Evolutionary conservation across 2,329 filamentous ascomycete genomes (phyloP), one percentile per base, ranked within the genome.

Genomic region (Malbranchea cinnamomea): DNA sequence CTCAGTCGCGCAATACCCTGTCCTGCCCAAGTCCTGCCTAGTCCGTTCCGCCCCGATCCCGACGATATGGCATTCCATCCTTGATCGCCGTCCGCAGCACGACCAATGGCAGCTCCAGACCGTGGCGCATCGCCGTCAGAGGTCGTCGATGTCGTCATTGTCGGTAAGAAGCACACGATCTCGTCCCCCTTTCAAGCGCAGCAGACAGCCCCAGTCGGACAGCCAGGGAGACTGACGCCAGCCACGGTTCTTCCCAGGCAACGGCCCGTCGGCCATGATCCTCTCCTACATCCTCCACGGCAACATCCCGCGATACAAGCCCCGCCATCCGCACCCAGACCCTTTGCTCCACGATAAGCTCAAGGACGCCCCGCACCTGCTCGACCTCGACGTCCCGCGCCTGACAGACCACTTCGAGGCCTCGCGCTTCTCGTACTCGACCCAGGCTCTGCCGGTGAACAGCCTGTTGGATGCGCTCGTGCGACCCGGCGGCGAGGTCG

Each of bases 281-380:
- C 57, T 74, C 20, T 72, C 68, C 26, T 74, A 69, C 47, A 70
- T 74, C 24, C 60, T 74, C 16, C 68, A 74, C 48, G 70, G 70
- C 21, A 58, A 73, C 42, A 55, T 71, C 31, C 70, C 70, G 4
- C 63, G 60, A 43, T 74, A 74, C 41, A 50, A 59, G 21, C 50
- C 59, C 3, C 41, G 51, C 14, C 52, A 48, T 31, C 62, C 62
- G 20, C 70, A 74, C 49, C 66, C 68, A 20, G 70, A 74, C 47
- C 50, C 57, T 17, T 52, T 73, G 12, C 57, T 74, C 5, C 61
- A 72, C 44, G 48, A 57, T 23, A 73, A 71, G 41, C 53, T 74
- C n/a, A 55, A 53, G 27, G 48, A 54, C 28, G 39, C 52, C 2
- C 53, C 60, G 4, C 57, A 60, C 27, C 53, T 72, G 3, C 56